Base-by-base conservation (phyloP, 2,329 filamentous ascomycete genomes). In the Teratosphaeriaceae sp. region DNA sequence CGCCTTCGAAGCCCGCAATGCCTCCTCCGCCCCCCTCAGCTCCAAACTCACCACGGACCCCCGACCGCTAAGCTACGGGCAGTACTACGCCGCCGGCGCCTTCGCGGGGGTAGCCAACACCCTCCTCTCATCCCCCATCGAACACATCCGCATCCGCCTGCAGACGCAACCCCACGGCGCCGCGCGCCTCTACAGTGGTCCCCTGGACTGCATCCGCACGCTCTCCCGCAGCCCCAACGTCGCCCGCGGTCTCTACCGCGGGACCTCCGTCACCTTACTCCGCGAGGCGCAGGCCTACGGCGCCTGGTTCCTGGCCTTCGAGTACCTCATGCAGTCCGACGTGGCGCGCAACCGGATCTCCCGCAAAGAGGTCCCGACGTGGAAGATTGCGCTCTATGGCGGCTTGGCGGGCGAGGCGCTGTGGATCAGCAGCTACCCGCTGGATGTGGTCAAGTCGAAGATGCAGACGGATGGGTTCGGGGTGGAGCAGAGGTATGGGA, bases 391-490 rank as follows among this genome's bases (percentile, higher is more conserved):
- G 11, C 70, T 87, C 11, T 98, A 97, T 64, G 92, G 92, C 51
- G 92, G 92, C 34, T 67, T 98, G 30, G 92, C 92, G 0, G 92
- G 92, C 55, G 92, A 98, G 74, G 87, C 82, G 40, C 76, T 98
- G 44, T 98, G 92, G 92, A 72, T 98, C 43, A 76, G 77, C 26
- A 94, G 88, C 61, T 98, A 98, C 69, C 92, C 92, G 18, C 84
- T 98, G 52, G 92, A 98, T 68, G 90, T 98, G 21, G 70, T 98
- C 68, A 98, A 98, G 84, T 95, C 88, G 69, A 97, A 95, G 79
- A 96, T 97, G 90, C 92, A 98, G 77, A 95, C 84, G 45, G 92
- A 98, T 68, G 89, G 86, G 0, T 92, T 96, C 62, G 88, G 86
- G 2, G 65, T 64, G 38, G 69, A 76, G 50, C 80, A 82, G 71